A percentile compares a stretch with the other conserved stretches of the same genome.
These are phyloP conservation scores for Salix suchowensis DNA, from an alignment of 345 rosid species.

Conservation along the genomic window DNA sequence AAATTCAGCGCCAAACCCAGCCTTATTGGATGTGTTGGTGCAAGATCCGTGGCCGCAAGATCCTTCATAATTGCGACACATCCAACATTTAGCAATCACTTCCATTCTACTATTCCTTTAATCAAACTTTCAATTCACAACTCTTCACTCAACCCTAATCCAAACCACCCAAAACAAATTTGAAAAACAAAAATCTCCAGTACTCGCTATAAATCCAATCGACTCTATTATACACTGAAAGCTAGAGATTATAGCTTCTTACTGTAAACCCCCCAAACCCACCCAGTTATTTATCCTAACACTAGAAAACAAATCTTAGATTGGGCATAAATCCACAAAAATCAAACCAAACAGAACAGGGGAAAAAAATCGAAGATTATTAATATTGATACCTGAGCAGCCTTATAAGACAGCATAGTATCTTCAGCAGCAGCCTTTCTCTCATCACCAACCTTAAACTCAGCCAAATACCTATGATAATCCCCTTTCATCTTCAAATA, in stretches of 20 bases:
- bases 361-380: background rate
- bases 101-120: background rate
- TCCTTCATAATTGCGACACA: conserved; percentile 37
- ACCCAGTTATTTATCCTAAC: background rate
- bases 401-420: conserved; percentile 86
- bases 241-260: background rate
- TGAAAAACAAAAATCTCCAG: background rate
- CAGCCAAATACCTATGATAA: conserved; percentile 88
- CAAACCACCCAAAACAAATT: background rate
- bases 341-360: background rate
- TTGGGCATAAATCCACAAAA: background rate
- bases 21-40: conserved; percentile 91
- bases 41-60: conserved; percentile 64
- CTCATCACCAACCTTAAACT: conserved; percentile 83
- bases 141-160: background rate
- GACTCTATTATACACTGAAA: too few relatives aligned
- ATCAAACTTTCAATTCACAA: background rate
- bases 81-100: background rate
- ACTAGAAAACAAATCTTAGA: background rate
- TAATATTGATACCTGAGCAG: conserved; percentile 65
- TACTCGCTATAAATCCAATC: background rate
- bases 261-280: background rate
- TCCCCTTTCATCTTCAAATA: conserved; percentile 98
- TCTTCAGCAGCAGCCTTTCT: conserved; percentile 92
- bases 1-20: conserved; percentile 80